Evolutionary conservation across 75 land plant genomes (phyloP).

Genomic region (Picea glauca): DNA sequence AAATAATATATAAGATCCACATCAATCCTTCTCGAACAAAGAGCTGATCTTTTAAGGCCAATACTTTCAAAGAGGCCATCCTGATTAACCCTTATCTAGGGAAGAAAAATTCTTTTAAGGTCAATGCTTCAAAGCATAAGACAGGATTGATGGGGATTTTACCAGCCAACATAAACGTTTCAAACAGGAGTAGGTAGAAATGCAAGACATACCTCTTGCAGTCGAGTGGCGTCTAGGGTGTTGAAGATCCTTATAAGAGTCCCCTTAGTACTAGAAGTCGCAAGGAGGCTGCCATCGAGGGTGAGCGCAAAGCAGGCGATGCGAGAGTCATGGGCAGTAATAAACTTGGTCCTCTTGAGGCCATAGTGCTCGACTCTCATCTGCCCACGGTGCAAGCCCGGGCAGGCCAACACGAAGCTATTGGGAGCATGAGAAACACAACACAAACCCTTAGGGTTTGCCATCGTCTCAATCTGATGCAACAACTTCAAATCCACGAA

Average conservation of each 20-base stretch:
- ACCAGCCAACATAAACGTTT: too few relatives aligned
- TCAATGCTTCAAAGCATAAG: too few relatives aligned
- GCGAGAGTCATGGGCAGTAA: slow-evolving; percentile 61
- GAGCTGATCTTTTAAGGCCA: too few relatives aligned
- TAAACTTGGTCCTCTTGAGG: slow-evolving; percentile 38
- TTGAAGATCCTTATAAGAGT: slow-evolving; percentile 78
- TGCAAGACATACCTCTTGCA: slow-evolving; percentile 64
- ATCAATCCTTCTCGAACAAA: too few relatives aligned
- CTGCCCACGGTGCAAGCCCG: slow-evolving; percentile 69
- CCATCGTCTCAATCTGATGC: slow-evolving; percentile 67
- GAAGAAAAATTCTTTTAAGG: too few relatives aligned
- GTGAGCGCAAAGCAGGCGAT: slow-evolving; percentile 62
- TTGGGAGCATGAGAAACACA: slow-evolving; percentile 49
- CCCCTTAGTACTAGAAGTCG: slow-evolving; percentile 82
- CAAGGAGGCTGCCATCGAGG: slow-evolving; percentile 55
- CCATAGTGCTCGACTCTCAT: slow-evolving; percentile 66
- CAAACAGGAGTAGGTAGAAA: background rate
- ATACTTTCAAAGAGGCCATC: too few relatives aligned
- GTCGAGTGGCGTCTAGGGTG: slow-evolving; percentile 55
- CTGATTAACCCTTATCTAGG: too few relatives aligned
- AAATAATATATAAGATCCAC: too few relatives aligned
- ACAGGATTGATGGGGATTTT: too few relatives aligned
- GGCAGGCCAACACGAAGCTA: slow-evolving; percentile 63
- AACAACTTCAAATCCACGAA: slow-evolving; percentile 60
- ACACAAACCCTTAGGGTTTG: slow-evolving; percentile 73